Percentiles rank a stretch among this genome's conserved stretches.
Conservation (phyloP, 1,139 yeast species). For the Sugiyamaella pinicola region DNA sequence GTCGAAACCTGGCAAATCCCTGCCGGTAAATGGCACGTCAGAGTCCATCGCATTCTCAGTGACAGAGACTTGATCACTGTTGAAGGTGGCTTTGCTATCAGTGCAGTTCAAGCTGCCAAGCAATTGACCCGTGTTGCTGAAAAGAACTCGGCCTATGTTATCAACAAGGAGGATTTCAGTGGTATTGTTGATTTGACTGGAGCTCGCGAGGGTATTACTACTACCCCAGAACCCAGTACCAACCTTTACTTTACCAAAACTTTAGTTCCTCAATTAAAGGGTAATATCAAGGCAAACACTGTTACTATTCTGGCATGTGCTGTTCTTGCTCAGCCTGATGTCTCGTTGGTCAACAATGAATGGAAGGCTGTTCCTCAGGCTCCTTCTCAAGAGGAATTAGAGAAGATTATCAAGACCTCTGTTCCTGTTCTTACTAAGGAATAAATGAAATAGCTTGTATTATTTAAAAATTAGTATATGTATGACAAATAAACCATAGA, state of each 20-base stretch:
- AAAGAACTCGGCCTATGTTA: conserved; percentile 17
- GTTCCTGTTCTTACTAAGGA: conserved; percentile 19
- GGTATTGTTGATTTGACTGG: conserved; percentile 28
- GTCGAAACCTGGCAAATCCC: conserved; percentile 39
- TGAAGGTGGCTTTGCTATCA: conserved; percentile 33
- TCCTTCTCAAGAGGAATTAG: conserved; percentile 23
- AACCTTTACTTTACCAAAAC: conserved; percentile 27
- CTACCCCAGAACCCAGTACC: conserved; percentile 25
- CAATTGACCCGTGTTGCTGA: conserved; percentile 14
- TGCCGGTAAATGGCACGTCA: conserved; percentile 34
- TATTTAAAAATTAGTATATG: conserved; percentile 38
- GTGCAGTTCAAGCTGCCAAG: conserved; percentile 24
- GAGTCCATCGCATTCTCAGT: conserved; percentile 35
- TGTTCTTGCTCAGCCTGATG: conserved; percentile 37
- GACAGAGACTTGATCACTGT: conserved; percentile 24
- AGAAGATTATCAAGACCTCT: conserved; percentile 19
- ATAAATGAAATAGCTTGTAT: too few relatives aligned
- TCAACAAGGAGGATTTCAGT: conserved; percentile 25
- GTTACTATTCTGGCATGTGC: conserved; percentile 25
- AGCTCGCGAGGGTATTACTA: conserved; percentile 22
- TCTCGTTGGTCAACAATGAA: conserved; percentile 19
- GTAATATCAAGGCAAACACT: conserved; percentile 22
- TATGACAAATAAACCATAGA: conserved; percentile 45
- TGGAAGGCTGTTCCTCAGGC: conserved; percentile 24
- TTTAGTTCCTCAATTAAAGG: conserved; percentile 28